phyloP scores from a whole-genome alignment of 208 protist genomes.

The Spongospora subterranea region DNA sequence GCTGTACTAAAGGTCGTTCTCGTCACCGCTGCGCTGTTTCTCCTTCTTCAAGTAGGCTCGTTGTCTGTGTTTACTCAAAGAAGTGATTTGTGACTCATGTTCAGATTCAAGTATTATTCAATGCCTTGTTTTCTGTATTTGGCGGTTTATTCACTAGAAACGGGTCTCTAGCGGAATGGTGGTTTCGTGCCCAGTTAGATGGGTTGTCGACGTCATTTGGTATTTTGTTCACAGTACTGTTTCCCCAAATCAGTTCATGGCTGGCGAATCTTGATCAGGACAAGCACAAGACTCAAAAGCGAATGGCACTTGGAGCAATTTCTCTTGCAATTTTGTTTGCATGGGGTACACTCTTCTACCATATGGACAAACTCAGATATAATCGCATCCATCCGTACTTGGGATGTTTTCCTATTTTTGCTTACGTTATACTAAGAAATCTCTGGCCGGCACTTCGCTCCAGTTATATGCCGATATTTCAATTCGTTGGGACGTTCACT shows the following conservation, averaged over 20 bases:
- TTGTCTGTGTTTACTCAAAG: no score
- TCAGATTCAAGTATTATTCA: conserved; percentile 55
- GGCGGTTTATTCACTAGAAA: conserved; percentile 74
- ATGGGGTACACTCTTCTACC: conserved; percentile 67
- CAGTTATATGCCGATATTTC: conserved; percentile 75
- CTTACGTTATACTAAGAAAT: conserved; percentile 80
- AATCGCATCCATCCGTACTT: conserved; percentile 81
- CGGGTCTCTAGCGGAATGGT: conserved; percentile 80
- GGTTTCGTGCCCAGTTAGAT: conserved; percentile 81
- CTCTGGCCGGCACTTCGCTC: conserved; percentile 68
- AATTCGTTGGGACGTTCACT: conserved; percentile 78
- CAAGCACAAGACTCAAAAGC: conserved; percentile 63
- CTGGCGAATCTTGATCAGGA: conserved; percentile 25
- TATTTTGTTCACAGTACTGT: conserved; percentile 76
- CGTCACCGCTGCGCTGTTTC: not conserved
- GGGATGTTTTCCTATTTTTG: conserved; percentile 76
- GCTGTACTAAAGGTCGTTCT: conserved; percentile 41
- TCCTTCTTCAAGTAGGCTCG: no score
- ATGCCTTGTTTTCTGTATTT: conserved; percentile 70
- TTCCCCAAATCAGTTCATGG: not conserved
- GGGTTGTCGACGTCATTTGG: conserved; percentile 80
- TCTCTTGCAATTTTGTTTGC: conserved; percentile 62
- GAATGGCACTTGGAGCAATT: conserved; percentile 54
- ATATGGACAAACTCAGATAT: conserved; percentile 74
- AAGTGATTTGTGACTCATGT: not conserved